Evolutionary conservation across 2,329 filamentous ascomycete genomes (phyloP).

Genomic region (Botrytis medusae): DNA sequence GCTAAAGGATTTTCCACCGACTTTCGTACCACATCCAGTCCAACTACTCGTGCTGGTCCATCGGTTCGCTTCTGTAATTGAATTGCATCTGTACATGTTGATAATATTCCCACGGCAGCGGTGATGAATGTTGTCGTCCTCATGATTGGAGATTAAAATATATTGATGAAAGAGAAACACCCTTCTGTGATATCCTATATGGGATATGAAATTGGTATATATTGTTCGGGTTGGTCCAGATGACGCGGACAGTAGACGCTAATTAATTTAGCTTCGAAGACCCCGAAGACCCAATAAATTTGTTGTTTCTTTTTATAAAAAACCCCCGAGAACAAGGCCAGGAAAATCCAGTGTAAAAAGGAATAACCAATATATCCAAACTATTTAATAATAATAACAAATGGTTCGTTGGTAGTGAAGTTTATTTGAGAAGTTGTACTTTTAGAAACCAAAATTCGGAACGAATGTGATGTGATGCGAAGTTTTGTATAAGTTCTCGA

Average conservation of each 20-base stretch:
- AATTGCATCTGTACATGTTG: conserved; percentile 34
- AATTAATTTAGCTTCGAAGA: conserved; percentile 23
- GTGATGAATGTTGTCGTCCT: conserved; percentile 33
- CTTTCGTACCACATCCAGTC: conserved; percentile 36
- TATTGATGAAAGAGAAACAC: not conserved
- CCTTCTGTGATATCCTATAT: conserved; percentile 9
- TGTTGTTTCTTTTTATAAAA: not conserved
- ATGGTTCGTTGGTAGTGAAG: not conserved
- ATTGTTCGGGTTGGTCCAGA: conserved; percentile 17
- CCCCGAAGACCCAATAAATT: conserved; percentile 12
- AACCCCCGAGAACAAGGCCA: not conserved
- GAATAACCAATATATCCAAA: not conserved
- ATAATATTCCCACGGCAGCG: conserved; percentile 34
- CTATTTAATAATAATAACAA: not conserved
- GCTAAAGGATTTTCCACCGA: conserved; percentile 33
- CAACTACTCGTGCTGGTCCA: conserved; percentile 37
- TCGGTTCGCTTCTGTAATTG: conserved; percentile 34
- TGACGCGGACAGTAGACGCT: conserved; percentile 29
- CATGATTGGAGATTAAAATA: conserved; percentile 29
- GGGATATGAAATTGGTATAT: conserved; percentile 13
- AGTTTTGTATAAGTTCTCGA: not conserved
- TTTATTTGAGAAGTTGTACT: not conserved
- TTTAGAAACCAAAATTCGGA: conserved; percentile 5
- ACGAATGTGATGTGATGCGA: conserved; percentile 2
- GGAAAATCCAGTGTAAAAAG: not conserved